Evolutionary conservation across 345 rosid species (phyloP).

Genomic region (Anastatica hierochuntica): DNA sequence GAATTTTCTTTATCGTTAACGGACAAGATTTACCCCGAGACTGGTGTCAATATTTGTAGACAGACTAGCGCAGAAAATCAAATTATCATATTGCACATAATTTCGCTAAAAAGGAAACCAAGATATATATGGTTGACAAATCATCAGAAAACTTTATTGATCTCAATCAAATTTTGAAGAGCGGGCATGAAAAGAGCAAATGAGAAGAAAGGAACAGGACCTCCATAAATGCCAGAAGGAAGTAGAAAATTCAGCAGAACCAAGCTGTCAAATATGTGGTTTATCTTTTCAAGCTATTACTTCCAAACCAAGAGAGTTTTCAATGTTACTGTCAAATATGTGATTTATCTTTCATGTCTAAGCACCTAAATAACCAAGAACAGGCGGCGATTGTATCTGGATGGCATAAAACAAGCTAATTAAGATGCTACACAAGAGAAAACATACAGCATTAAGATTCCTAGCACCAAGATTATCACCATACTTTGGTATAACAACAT

Average conservation of each 20-base stretch:
- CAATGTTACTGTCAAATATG: background rate
- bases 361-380: slow-evolving; percentile 2
- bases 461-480: background rate
- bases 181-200: background rate
- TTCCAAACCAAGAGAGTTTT: slow-evolving; percentile 5
- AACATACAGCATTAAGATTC: background rate
- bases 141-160: background rate
- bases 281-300: too few relatives aligned
- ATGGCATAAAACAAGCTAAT: slow-evolving; percentile 8
- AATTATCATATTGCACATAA: background rate
- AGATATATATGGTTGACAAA: too few relatives aligned
- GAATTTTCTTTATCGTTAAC: background rate
- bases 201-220: background rate
- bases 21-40: background rate
- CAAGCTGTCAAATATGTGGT: too few relatives aligned
- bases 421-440: slow-evolving; percentile 1
- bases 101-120: slow-evolving; percentile 1
- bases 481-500: background rate
- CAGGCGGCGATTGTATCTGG: background rate
- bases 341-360: slow-evolving; percentile 3
- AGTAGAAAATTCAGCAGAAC: too few relatives aligned
- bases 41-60: slow-evolving; percentile 2
- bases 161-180: background rate
- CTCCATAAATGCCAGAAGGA: too few relatives aligned
- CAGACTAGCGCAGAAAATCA: background rate